phyloP scores from a whole-genome alignment of 371 early-diverging fungal genomes.

The Mortierella sp. region DNA sequence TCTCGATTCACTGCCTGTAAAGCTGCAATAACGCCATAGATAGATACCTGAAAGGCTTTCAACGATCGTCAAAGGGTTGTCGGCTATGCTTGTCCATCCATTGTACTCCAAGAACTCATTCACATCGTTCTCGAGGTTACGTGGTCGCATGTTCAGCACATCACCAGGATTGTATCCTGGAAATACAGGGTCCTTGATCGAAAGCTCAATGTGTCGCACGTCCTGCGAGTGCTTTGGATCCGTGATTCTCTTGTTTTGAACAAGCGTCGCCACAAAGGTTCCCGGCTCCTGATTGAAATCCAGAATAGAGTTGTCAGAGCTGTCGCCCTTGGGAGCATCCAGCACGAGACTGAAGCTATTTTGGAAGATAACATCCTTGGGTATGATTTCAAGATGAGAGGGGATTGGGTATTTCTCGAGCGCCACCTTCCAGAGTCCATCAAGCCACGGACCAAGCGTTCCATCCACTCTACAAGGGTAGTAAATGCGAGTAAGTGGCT shows the following conservation, averaged over 20 bases:
- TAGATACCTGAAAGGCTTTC: slow-evolving; percentile 56
- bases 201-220: slow-evolving; percentile 76
- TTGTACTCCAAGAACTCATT: slow-evolving; percentile 73
- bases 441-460: slow-evolving; percentile 87
- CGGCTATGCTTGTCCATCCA: slow-evolving; percentile 78
- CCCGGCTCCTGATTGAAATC: slow-evolving; percentile 27
- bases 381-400: slow-evolving; percentile 57
- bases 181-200: slow-evolving; percentile 27
- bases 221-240: slow-evolving; percentile 89
- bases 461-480: slow-evolving; percentile 75
- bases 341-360: slow-evolving; percentile 42
- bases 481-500: background rate
- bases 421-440: slow-evolving; percentile 74
- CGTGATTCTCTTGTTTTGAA: slow-evolving; percentile 77
- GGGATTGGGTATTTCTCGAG: slow-evolving; percentile 72
- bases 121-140: slow-evolving; percentile 77
- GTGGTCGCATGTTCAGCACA: slow-evolving; percentile 79
- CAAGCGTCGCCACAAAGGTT: slow-evolving; percentile 55
- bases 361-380: slow-evolving; percentile 64
- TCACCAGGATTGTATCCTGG: slow-evolving; percentile 85
- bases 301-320: slow-evolving; percentile 44
- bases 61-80: slow-evolving; percentile 65
- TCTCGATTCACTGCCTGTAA: no score
- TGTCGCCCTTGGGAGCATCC: slow-evolving; percentile 27
- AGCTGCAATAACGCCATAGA: no score